Percentiles rank a stretch among this genome's conserved stretches.
phyloP scores from a whole-genome alignment of 768 basidiomycete species.

The Amanita phalloides region DNA sequence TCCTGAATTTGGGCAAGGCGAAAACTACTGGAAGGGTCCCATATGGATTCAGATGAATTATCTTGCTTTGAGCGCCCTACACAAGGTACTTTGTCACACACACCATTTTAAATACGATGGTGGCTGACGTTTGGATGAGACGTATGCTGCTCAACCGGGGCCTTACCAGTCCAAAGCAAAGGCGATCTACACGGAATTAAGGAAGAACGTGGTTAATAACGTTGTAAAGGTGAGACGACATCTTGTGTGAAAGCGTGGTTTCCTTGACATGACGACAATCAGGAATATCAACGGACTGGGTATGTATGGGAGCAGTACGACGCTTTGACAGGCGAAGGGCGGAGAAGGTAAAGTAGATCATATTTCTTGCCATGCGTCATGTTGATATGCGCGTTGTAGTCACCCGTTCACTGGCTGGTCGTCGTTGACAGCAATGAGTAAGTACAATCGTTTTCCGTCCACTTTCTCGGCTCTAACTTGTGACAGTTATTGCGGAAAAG shows the following conservation, averaged over 20 bases:
- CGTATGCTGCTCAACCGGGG: conserved; percentile 69
- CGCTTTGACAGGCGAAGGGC: conserved; percentile 70
- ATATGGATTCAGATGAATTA: conserved; percentile 99
- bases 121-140: conserved; percentile 27
- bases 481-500: conserved; percentile 6
- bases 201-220: conserved; percentile 79
- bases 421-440: conserved; percentile 79
- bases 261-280: neutral
- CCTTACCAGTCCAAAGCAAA: conserved; percentile 68
- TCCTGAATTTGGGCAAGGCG: conserved; percentile 82
- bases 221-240: conserved; percentile 39
- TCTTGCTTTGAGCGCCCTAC: conserved; percentile 66
- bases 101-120: conserved; percentile 5
- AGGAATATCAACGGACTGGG: conserved; percentile 90
- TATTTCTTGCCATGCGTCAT: conserved; percentile 4
- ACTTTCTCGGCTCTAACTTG: neutral
- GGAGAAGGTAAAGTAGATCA: conserved; percentile 52
- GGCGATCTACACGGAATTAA: conserved; percentile 70
- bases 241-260: neutral
- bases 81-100: conserved; percentile 38
- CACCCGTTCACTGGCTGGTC: conserved; percentile 99
- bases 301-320: conserved; percentile 99
- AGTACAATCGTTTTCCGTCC: conserved; percentile 20
- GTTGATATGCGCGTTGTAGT: conserved; percentile 25
- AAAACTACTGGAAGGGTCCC: conserved; percentile 97